Base-by-base conservation (phyloP, 768 basidiomycete genomes). In the Trametes coccinea region DNA sequence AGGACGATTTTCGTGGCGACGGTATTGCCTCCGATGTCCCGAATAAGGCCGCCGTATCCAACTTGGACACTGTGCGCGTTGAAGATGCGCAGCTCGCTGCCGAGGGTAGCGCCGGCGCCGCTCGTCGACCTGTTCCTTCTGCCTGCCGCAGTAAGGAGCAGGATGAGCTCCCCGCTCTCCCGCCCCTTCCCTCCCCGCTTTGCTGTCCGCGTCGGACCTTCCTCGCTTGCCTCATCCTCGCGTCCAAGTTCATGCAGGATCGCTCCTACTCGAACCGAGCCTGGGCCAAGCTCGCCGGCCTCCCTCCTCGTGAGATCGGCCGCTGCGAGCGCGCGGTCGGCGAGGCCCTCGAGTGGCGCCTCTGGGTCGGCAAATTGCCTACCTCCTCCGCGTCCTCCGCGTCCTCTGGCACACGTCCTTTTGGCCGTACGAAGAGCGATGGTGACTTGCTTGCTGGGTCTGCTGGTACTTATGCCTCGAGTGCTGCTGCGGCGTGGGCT, bases 281-380 rank as follows among this genome's bases (percentile, higher is more conserved):
- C 16, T 97, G 95, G 95, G 90, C 92, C 1, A 94, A 95, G 69
- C 82, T 98, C 5, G 91, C 90, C n/a, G 93, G 94, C 16, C 81
- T 98, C 2, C 85, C 88, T 0, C 86, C 92, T 4, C 77, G 86
- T 44, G 95, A 98, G 78, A 90, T 98, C 53, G 87, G 92, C 41
- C 84, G 86, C 16, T 95, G 93, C 70, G 95, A 98, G 74, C 85
- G 91, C 27, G 91, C 90, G 0, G 84, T 98, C 44, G 91, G 93
- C 27, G 86, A 87, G 71, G 88, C 92, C 8, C 82, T 96, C 17
- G 87, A 88, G 62, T 96, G 92, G 92, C 84, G 91, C n/a, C 84
- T 95, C 27, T 95, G 93, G 92, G 92, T 95, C 43, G 92, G 92
- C 58, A 93, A 93, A 75, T 76, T 79, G 68, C 75, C 76, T 54